phyloP scores from a whole-genome alignment of 2,329 filamentous ascomycete species.

The Amphichorda felina region DNA sequence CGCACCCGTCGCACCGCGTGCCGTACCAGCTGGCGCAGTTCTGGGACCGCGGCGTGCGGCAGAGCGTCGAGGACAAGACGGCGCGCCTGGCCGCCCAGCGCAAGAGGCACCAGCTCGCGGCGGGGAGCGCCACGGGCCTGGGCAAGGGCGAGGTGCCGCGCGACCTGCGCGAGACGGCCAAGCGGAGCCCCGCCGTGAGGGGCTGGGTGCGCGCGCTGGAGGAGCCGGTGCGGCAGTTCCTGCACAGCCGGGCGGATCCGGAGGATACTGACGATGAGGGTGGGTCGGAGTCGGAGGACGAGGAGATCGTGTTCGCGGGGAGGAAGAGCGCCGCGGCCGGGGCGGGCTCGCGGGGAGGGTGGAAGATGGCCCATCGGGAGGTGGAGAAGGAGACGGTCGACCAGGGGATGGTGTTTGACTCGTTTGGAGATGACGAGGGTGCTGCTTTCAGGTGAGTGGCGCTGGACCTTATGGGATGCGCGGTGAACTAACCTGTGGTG shows the following conservation, averaged over 20 bases:
- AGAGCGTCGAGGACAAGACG: conserved; percentile 36
- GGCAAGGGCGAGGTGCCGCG: conserved; percentile 55
- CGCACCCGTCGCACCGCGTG: conserved; percentile 64
- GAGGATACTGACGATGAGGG: conserved; percentile 15
- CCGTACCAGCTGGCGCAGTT: conserved; percentile 83
- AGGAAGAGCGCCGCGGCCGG: conserved; percentile 20
- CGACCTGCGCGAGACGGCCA: conserved; percentile 69
- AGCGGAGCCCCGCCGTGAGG: conserved; percentile 68
- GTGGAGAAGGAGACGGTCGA: conserved; percentile 47
- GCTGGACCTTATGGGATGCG: neutral
- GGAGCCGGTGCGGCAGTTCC: conserved; percentile 67
- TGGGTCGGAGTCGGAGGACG: conserved; percentile 42
- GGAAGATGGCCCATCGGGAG: conserved; percentile 39
- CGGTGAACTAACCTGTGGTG: neutral
- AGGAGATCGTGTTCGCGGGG: conserved; percentile 87
- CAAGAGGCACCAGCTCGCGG: conserved; percentile 31
- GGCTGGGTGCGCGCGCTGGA: conserved; percentile 75
- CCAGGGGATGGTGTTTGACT: conserved; percentile 67
- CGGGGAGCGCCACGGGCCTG: conserved; percentile 27
- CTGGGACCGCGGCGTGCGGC: conserved; percentile 54
- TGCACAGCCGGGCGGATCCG: conserved; percentile 29
- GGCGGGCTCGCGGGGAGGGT: conserved; percentile 24
- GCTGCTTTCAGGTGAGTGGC: conserved; percentile 68
- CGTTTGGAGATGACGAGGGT: conserved; percentile 59
- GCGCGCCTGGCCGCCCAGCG: conserved; percentile 25